A percentile compares a stretch with the other conserved stretches of the same genome.
Evolutionary conservation across 225 moss, liverwort and hornwort species (phyloP).

Genomic region (Rhytidiadelphus loreus): DNA sequence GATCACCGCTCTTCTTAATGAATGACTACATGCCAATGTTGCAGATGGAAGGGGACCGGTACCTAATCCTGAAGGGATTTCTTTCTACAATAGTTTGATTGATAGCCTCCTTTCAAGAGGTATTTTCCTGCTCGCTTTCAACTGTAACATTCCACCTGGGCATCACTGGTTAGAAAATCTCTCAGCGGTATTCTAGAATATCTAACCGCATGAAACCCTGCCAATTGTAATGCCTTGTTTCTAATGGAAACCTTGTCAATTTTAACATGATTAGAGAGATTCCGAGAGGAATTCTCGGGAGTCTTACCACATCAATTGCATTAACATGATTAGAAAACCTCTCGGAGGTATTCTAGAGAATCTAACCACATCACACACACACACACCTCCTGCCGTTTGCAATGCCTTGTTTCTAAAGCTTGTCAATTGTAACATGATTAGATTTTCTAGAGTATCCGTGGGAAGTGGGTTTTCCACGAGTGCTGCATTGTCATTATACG

Average conservation of each 20-base stretch:
- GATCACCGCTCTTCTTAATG: not conserved
- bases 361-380: not conserved
- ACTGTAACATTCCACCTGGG: not conserved
- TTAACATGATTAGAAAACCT: not conserved
- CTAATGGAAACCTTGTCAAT: not conserved
- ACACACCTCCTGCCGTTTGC: not conserved
- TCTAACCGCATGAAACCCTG: not conserved
- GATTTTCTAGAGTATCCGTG: not conserved
- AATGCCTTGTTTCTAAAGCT: not conserved
- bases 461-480: not conserved
- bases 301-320: not conserved
- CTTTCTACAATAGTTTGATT: slow-evolving; percentile 11
- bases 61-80: slow-evolving; percentile 1
- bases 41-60: slow-evolving; percentile 5
- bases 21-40: not conserved
- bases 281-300: not conserved
- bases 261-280: not conserved
- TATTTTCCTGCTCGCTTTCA: not conserved
- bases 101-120: slow-evolving; percentile 9
- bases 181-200: not conserved
- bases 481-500: not conserved
- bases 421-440: not conserved
- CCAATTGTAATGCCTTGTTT: not conserved
- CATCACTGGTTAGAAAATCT: not conserved
- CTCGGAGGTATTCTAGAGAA: not conserved